A percentile compares a stretch with the other conserved stretches of the same genome.
Conservation (phyloP, 2,329 filamentous ascomycete genomes). For the Claviceps sp. region DNA sequence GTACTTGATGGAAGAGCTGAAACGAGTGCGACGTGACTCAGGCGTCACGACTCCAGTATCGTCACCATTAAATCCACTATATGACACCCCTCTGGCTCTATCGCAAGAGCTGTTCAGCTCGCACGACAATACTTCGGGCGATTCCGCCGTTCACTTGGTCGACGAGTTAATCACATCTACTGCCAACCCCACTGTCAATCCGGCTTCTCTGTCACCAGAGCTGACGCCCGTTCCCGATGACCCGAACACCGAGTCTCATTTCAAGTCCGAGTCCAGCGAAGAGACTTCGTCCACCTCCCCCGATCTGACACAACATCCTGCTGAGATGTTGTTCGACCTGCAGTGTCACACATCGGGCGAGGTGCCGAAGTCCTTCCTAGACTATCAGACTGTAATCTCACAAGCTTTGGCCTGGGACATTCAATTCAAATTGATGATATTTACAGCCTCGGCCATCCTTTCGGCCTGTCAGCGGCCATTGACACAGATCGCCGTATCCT, state of each 20-base stretch:
- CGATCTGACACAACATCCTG: conserved; percentile 99
- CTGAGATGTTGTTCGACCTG: conserved; percentile 99
- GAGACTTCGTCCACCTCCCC: conserved; percentile 36
- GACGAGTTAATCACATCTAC: conserved; percentile 28
- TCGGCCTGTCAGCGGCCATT: conserved; percentile 55
- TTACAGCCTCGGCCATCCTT: conserved; percentile 56
- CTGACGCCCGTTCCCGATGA: conserved; percentile 37
- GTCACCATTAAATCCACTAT: conserved; percentile 28
- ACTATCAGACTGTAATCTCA: conserved; percentile 25
- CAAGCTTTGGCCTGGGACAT: conserved; percentile 32
- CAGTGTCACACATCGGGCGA: conserved; percentile 95
- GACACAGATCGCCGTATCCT: conserved; percentile 61
- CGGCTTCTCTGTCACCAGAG: conserved; percentile 46
- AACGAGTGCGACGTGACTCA: conserved; percentile 31
- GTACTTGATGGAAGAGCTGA: conserved; percentile 35
- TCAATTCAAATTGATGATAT: conserved; percentile 46
- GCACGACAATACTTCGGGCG: conserved; percentile 21
- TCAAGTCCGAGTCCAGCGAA: conserved; percentile 12
- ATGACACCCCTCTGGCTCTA: conserved; percentile 38
- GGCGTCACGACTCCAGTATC: conserved; percentile 27
- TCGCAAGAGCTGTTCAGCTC: conserved; percentile 45
- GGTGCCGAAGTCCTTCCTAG: conserved; percentile 33
- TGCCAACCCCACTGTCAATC: conserved; percentile 41
- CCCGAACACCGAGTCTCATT: conserved; percentile 5
- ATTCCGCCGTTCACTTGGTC: conserved; percentile 22